Conservation (phyloP, 2,329 filamentous ascomycete genomes). For the Aspergillus cejpii region DNA sequence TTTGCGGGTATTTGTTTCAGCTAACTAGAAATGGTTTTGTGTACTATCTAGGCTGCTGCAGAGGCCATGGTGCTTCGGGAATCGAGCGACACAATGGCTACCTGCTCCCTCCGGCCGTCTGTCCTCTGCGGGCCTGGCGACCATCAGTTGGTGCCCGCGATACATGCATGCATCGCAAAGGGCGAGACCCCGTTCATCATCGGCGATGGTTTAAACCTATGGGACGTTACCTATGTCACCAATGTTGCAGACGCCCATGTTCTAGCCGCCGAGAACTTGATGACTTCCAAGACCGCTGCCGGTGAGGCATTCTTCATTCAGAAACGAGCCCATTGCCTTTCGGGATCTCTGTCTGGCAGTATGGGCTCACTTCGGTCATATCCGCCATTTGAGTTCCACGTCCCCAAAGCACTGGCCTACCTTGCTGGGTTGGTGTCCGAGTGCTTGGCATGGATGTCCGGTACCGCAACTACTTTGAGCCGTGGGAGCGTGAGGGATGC, state of each 20-base stretch:
- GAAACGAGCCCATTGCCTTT: constrained; percentile 43
- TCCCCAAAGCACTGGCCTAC: constrained; percentile 47
- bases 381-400: constrained; percentile 44
- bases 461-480: constrained; percentile 44
- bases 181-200: constrained; percentile 39
- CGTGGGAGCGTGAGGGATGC: constrained; percentile 52
- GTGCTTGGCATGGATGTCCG: constrained; percentile 43
- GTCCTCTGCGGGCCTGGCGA: constrained; percentile 42
- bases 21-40: constrained; percentile 12
- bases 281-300: constrained; percentile 35
- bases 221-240: constrained; percentile 41
- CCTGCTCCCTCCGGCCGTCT: constrained; percentile 40
- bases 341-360: constrained; percentile 41
- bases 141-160: constrained; percentile 37
- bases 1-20: neutral
- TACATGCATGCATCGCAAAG: constrained; percentile 42
- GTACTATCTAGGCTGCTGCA: constrained; percentile 32
- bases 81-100: constrained; percentile 29
- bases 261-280: constrained; percentile 40
- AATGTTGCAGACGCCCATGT: constrained; percentile 44
- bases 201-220: constrained; percentile 39
- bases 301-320: constrained; percentile 44
- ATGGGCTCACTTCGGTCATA: constrained; percentile 45
- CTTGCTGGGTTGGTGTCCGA: constrained; percentile 44
- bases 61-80: constrained; percentile 38